Conservation (phyloP, 352 stramenopile species). For the Globisporangium ultimum region DNA sequence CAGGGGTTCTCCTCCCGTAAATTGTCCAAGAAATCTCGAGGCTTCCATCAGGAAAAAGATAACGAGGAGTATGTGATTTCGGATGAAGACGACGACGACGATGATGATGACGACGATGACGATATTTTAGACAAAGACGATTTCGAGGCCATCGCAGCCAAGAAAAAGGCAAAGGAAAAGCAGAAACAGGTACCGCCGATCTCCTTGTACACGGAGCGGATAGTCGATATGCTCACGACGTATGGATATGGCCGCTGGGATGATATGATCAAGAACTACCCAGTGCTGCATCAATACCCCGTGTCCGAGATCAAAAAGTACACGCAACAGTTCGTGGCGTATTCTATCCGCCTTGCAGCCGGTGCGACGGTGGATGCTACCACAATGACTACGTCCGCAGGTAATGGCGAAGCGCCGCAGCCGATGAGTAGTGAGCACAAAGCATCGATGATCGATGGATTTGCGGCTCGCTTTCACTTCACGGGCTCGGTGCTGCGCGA, state of each 20-base stretch:
- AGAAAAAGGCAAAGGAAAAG: slow-evolving; percentile 26
- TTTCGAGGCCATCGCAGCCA: slow-evolving; percentile 14
- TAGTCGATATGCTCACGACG: slow-evolving; percentile 45
- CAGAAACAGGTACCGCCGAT: slow-evolving; percentile 33
- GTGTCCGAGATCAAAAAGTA: slow-evolving; percentile 41
- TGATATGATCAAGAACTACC: slow-evolving; percentile 40
- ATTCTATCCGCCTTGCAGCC: slow-evolving; percentile 39
- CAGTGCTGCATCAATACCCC: slow-evolving; percentile 38
- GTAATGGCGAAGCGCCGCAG: slow-evolving; percentile 14
- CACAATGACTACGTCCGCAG: slow-evolving; percentile 10
- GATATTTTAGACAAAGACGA: slow-evolving; percentile 51
- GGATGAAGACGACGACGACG: slow-evolving; percentile 51
- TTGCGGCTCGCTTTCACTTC: slow-evolving; percentile 43
- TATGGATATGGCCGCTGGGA: slow-evolving; percentile 87
- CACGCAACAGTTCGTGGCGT: slow-evolving; percentile 42
- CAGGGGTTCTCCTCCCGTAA: slow-evolving; percentile 3
- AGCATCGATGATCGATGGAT: slow-evolving; percentile 32
- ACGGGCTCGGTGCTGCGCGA: slow-evolving; percentile 42
- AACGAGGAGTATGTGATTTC: slow-evolving; percentile 78
- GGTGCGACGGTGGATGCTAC: slow-evolving; percentile 19
- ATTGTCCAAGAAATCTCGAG: slow-evolving; percentile 23
- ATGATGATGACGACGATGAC: slow-evolving; percentile 56
- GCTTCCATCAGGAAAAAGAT: slow-evolving; percentile 27
- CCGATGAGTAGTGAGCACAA: slow-evolving; percentile 11
- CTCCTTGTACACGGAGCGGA: slow-evolving; percentile 31